Evolutionary conservation across 2,329 filamentous ascomycete species (phyloP), one percentile per base, ranked within the genome.

Genomic region (Fusarium mangiferae): DNA sequence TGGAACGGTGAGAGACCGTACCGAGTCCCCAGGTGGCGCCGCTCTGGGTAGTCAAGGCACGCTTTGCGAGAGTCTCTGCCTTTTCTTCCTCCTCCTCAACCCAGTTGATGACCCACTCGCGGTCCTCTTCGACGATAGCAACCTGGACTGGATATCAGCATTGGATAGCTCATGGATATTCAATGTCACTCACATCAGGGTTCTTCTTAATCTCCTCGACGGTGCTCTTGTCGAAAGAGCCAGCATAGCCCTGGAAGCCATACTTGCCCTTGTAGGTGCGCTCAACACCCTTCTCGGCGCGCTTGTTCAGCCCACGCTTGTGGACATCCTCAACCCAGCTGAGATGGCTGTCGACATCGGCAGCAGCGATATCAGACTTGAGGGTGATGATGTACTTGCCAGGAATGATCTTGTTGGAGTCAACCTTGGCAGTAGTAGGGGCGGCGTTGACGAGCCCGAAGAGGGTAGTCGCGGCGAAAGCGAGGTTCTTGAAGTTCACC

Each of bases 371-470:
- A 59, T 84, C 85, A 71, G 83, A 82, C 81, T 91, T 89, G 81
- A 91, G 90, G 55, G 91, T 89, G 42, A 92, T 86, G 74, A 92
- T 90, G 82, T 90, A 92, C 62, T 85, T 85, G 74, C 80, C 81
- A 54, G 82, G 76, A 51, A 84, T 73, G 60, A 83, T 63, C 38
- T 75, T 38, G 44, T 62, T 68, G 15, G 70, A 57, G 57, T 66
- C 70, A 33, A 64, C 68, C 56, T 75, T 69, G 13, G 66, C 66
- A 39, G 76, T 57, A 35, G 80, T 57, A 35, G 80, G 78, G 45
- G 75, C 75, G 17, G 74, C 74, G 30, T 71, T 49, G 38, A 54
- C 66, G 48, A 71, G 49, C 26, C 78, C 70, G 39, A 80, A 67
- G 44, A 81, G 70, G 42, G 77, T 62, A 12, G 78, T 61, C 30